phyloP scores from a whole-genome alignment of 176 grass and related monocot genomes.

The Saccharum spontaneum region DNA sequence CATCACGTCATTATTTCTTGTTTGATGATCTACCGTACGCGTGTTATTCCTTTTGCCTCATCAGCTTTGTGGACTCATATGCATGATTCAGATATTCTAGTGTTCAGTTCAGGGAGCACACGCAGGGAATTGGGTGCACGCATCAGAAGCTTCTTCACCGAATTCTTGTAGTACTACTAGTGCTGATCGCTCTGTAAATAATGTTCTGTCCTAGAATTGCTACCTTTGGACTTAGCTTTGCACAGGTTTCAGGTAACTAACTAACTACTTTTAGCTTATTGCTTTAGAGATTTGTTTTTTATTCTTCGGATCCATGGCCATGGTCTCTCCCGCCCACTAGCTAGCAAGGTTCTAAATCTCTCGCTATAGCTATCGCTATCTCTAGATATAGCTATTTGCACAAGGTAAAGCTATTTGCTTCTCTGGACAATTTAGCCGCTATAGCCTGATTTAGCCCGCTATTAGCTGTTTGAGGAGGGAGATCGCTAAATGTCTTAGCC shows the following conservation, averaged over 20 bases:
- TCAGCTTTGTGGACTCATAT: conserved; percentile 32
- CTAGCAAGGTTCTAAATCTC: too few relatives aligned
- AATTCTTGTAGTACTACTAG: conserved; percentile 6
- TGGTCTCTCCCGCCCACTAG: neutral
- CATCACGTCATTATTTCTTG: conserved; percentile 27
- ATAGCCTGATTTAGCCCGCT: too few relatives aligned
- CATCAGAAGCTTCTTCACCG: conserved; percentile 16
- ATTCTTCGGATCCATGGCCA: neutral
- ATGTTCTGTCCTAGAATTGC: conserved; percentile 8
- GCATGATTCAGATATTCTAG: conserved; percentile 3
- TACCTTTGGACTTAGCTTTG: neutral
- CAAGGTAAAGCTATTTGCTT: too few relatives aligned
- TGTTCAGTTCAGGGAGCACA: conserved; percentile 23
- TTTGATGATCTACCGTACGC: neutral
- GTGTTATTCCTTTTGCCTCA: conserved; percentile 41
- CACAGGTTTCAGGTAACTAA: neutral
- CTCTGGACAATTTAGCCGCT: too few relatives aligned
- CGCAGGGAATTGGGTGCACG: neutral
- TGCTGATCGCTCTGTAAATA: neutral
- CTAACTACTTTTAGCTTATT: neutral
- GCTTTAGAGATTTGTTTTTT: neutral
- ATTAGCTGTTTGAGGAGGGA: too few relatives aligned
- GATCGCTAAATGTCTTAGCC: too few relatives aligned
- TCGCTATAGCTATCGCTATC: too few relatives aligned
- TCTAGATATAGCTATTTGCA: too few relatives aligned